Base-by-base conservation (phyloP, 176 grass and related monocot genomes). In the Rhipidocladum racemiflorum region DNA sequence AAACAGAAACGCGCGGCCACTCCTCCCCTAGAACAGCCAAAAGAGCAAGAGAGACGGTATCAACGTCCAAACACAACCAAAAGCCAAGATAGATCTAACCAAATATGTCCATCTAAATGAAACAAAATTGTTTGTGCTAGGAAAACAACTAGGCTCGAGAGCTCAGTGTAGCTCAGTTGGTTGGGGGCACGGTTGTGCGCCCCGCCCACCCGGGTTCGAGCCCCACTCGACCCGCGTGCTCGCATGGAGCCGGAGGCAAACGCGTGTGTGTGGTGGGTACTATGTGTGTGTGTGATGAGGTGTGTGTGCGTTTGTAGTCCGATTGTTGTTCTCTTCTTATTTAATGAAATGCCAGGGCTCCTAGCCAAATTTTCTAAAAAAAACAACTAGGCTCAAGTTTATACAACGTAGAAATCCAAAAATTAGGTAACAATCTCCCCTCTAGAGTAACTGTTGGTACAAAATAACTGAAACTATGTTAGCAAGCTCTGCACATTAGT, bases 1-100 rank as follows among this genome's bases (percentile, higher is more conserved):
- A 68, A 91, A 94, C 27, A 94, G 83, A 84, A 89, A 94, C 10
- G 92, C 92, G 9, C 80, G 88, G 25, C 92, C 86, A 3, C 78
- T 86, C 66, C 89, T 81, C 65, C 89, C 92, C 92, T 94, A 76
- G 11, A 74, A 29, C 30, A 88, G 62, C 28, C 20, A 68, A 24
- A 49, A 70, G 28, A 77, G 45, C 23, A 82, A 61, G 23, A 38
- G 53, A 81, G 69, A 80, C 10, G 44, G 7, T n/a, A 76, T 89
- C 76, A 89, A 70, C 54, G 61, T 61, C 63, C 62, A 81, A 44
- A 68, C 36, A 76, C 5, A 70, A 54, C 18, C 4, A 61, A 74
- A 69, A 51, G 5, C 16, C 11, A 28, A 40, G 30, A 57, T 42
- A 49, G 39, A 46, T 29, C 20, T 39, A 23, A 69, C 16, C 2